Evolutionary conservation across 2,329 filamentous ascomycete genomes (phyloP), one percentile per base, ranked within the genome.

Genomic region (Pseudogymnoascus pannorum): DNA sequence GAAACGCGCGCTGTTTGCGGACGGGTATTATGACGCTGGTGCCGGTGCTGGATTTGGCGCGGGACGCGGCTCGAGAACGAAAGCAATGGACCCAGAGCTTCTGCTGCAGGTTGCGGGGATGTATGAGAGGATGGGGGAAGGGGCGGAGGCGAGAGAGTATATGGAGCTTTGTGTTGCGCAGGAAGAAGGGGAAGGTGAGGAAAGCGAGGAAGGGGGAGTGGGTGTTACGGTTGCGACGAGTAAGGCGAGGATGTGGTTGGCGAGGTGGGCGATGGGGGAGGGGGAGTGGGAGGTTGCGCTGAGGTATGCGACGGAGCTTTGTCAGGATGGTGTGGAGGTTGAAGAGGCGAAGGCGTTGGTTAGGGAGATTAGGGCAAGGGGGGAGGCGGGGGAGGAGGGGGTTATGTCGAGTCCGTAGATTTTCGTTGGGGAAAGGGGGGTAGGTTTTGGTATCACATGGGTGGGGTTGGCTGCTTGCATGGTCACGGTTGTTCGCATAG

Each of bases 161-260:
- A 97, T 99, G 94, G 93, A 97, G 74, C 83, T 97, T 62, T 95
- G 91, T 38, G 81, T 99, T 14, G 90, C 92, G 14, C 94, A 97
- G 71, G 94, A 99, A 73, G 89, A 92, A 51, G 92, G 92, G 0
- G 76, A 71, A 66, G 76, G 16, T 75, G 80, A 57, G 29, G 29
- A 61, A 14, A 44, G 62, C 2, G 74, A 73, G 4, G 76, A 77
- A 11, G 73, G 71, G 2, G 75, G 74, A 31, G 73, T 73, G n/a
- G 73, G 71, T 29, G 92, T 97, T 1, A 97, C 93, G 5, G 86
- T 87, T 4, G 92, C 92, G 16, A 99, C 94, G 6, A 94, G 89
- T 67, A 95, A 92, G 71, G 94, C 94, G 5, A 83, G 94, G 20
- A 85, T 97, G 79, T 99, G 94, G 94, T 83, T 99, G 61, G 94